Evolutionary conservation across 192 early-diverging fungal genomes (phyloP), one percentile per base, ranked within the genome.

Genomic region (Kappamyces sp.): DNA sequence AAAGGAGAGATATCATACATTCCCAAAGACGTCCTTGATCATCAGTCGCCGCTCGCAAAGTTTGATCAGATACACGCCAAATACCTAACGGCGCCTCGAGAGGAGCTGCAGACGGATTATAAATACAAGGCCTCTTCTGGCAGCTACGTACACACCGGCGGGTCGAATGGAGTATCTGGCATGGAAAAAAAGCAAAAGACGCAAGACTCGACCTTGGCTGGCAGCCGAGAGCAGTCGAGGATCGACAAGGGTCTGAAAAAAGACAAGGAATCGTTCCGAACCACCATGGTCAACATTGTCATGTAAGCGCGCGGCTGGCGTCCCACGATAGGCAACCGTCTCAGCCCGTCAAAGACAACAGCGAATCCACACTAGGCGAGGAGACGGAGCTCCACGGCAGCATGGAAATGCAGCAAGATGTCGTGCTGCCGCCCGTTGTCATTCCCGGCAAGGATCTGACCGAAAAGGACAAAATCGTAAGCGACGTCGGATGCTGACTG

Each of bases 191-290:
- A 5, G n/a, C 34, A 38, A 5, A 32, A 23, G 15, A 9, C 15
- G n/a, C 49, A 39, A 12, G 33, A 55, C 8, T 7, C 7, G 12
- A 62, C 3, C 58, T 10, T 41, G 32, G 7, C 54, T 50, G n/a
- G 8, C 49, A 49, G 39, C 5, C 10, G 43, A 13, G n/a, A 9
- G 2, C 40, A 41, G 55, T 34, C 13, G 5, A n/a, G 61, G 36
- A 31, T 23, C 8, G 77, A 79, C 5, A 75, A 70, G 61, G 62
- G 55, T 33, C 40, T 64, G 0, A 83, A 83, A 59, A 71, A 66
- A 52, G 80, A 76, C 58, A 70, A 72, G 36, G 81, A 83, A 46
- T 65, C 65, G n/a, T 83, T 83, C 54, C 55, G 81, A 13, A 82
- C 75, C 15, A 74, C 72, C 2, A 43, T 83, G 38, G 81, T 83